phyloP scores from a whole-genome alignment of 2,329 filamentous ascomycete species.

The Hypoxylon sp. region DNA sequence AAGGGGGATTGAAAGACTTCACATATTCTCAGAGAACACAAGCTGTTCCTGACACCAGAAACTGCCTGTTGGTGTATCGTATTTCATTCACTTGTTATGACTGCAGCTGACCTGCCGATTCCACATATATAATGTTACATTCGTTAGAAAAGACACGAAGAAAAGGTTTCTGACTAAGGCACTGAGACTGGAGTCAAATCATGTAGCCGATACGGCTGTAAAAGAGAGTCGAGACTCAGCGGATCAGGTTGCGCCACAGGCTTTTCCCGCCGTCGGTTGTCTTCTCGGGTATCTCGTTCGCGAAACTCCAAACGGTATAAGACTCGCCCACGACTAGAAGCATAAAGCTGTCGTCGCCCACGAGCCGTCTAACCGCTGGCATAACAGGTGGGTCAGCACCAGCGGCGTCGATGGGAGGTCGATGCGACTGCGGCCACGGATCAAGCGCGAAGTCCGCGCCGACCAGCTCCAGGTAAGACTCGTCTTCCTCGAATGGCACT shows the following conservation, averaged over 20 bases:
- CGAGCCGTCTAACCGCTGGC: constrained; percentile 12
- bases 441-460: constrained; percentile 33
- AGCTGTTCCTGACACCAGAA: no score
- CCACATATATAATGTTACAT: no score
- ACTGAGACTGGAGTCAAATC: not conserved
- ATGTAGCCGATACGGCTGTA: not conserved
- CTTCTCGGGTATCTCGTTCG: constrained; percentile 34
- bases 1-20: no score
- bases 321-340: constrained; percentile 39
- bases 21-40: no score
- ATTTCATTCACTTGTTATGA: no score
- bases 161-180: not conserved
- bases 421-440: constrained; percentile 6
- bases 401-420: not conserved
- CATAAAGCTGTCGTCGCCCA: constrained; percentile 43
- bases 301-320: constrained; percentile 43
- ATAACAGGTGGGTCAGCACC: not conserved
- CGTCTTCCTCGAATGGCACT: constrained; percentile 3
- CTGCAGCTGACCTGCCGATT: no score
- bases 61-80: no score
- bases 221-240: not conserved
- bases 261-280: constrained; percentile 3
- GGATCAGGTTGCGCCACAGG: constrained; percentile 24
- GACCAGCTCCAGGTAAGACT: not conserved
- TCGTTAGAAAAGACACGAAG: no score